Percentiles rank a stretch among this genome's conserved stretches.
phyloP scores from a whole-genome alignment of 2,329 filamentous ascomycete genomes.

The Hypoxylon sp. region DNA sequence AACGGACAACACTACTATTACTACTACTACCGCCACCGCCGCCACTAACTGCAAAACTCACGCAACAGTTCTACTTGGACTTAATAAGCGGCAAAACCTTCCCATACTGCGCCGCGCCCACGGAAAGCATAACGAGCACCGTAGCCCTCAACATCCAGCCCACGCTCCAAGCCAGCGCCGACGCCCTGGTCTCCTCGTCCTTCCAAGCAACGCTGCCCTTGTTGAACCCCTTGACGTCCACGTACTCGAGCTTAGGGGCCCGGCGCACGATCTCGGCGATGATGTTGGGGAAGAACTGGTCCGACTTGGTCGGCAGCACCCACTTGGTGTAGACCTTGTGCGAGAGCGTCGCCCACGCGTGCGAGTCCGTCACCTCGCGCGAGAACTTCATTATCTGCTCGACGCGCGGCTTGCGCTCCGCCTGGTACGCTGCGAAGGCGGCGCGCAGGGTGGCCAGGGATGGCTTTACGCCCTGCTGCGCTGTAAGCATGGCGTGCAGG shows the following conservation, averaged over 20 bases:
- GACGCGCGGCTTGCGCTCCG: not conserved
- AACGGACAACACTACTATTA: not conserved
- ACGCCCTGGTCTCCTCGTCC: not conserved
- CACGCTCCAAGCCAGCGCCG: not conserved
- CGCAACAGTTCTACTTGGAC: not conserved
- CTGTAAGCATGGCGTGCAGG: not conserved
- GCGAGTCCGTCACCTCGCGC: not conserved
- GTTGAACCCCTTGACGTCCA: not conserved
- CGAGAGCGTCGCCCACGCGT: not conserved
- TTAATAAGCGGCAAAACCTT: slow-evolving; percentile 2
- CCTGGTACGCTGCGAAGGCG: not conserved
- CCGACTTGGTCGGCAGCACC: slow-evolving; percentile 3
- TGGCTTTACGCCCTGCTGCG: not conserved
- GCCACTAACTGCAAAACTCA: not conserved
- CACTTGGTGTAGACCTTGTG: slow-evolving; percentile 2
- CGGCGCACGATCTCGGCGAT: slow-evolving; percentile 1
- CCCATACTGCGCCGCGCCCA: not conserved
- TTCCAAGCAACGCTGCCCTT: not conserved
- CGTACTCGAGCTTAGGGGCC: not conserved
- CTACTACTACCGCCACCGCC: not conserved
- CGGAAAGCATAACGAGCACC: not conserved
- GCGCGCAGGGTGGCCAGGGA: not conserved
- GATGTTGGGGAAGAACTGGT: slow-evolving; percentile 2
- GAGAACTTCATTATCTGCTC: not conserved
- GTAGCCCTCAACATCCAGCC: not conserved